Evolutionary conservation across 805 yeast species (phyloP).

Genomic region (Teunomyces stri): DNA sequence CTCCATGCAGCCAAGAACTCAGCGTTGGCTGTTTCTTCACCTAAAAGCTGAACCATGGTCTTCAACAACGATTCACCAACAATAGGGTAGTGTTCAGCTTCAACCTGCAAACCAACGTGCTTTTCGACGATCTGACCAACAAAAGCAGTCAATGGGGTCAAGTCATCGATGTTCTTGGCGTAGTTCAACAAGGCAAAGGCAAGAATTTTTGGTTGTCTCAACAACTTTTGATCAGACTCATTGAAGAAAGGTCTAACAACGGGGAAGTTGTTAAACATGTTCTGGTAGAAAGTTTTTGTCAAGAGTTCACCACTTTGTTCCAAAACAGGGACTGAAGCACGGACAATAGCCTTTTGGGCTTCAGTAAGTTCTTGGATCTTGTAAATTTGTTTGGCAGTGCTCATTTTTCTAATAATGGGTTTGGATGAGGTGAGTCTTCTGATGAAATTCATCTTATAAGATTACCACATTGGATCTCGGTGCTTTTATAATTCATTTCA

Average conservation of each 20-base stretch:
- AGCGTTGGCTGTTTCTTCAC: constrained; percentile 55
- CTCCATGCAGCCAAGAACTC: constrained; percentile 63
- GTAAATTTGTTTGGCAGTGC: constrained; percentile 6
- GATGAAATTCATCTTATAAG: neutral
- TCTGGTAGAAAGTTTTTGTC: constrained; percentile 52
- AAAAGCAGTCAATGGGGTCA: constrained; percentile 50
- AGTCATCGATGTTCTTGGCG: constrained; percentile 60
- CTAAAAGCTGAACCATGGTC: constrained; percentile 54
- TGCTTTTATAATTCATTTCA: too few species aligned
- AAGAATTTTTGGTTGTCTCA: constrained; percentile 60
- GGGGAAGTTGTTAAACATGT: constrained; percentile 53
- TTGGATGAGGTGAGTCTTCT: neutral
- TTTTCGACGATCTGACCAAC: constrained; percentile 62
- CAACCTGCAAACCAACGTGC: constrained; percentile 62
- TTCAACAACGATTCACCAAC: constrained; percentile 58
- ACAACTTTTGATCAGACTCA: constrained; percentile 50
- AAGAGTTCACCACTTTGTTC: constrained; percentile 53
- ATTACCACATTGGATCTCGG: neutral
- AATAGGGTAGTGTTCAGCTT: constrained; percentile 63
- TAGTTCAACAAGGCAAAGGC: constrained; percentile 61
- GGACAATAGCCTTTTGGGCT: constrained; percentile 32
- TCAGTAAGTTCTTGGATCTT: constrained; percentile 20
- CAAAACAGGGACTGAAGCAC: constrained; percentile 54
- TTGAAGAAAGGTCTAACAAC: constrained; percentile 63
- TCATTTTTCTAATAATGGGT: neutral